Percentiles rank a stretch among this genome's conserved stretches.
These are phyloP conservation scores for Sporothrix protearum DNA, from an alignment of 2,329 filamentous ascomycete species.

Conservation along the genomic window DNA sequence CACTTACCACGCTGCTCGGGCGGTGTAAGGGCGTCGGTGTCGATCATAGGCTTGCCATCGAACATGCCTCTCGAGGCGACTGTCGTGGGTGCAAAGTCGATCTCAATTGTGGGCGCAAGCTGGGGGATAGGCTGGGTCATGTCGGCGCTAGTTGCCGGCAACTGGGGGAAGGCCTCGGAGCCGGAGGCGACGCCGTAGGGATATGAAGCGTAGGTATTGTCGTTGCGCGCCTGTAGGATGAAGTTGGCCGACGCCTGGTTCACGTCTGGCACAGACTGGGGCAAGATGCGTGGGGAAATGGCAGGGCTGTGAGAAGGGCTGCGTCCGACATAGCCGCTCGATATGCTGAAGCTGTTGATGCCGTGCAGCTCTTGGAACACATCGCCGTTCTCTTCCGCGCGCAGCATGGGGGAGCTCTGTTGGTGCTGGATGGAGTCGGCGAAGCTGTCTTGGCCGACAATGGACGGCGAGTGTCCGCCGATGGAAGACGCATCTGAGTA, in stretches of 20 bases:
- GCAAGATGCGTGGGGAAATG: constrained; percentile 59
- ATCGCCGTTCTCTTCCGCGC: constrained; percentile 61
- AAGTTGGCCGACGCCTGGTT: constrained; percentile 42
- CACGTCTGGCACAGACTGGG: constrained; percentile 54
- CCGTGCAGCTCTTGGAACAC: constrained; percentile 75
- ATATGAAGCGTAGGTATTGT: constrained; percentile 43
- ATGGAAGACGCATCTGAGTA: constrained; percentile 87
- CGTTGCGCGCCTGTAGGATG: constrained; percentile 42
- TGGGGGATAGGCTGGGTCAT: constrained; percentile 62
- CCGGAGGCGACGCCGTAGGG: constrained; percentile 41
- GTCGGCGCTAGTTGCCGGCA: constrained; percentile 53
- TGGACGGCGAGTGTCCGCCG: constrained; percentile 71
- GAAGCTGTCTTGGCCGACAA: constrained; percentile 74
- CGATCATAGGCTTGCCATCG: constrained; percentile 60
- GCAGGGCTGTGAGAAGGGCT: constrained; percentile 75
- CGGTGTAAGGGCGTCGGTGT: constrained; percentile 77
- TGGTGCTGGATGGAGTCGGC: constrained; percentile 71
- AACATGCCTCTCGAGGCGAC: constrained; percentile 59
- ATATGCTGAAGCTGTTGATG: constrained; percentile 77
- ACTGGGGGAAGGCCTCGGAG: constrained; percentile 51
- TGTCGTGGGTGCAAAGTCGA: constrained; percentile 80
- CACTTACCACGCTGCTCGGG: constrained; percentile 61
- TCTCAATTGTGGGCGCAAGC: constrained; percentile 94
- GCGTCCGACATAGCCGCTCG: constrained; percentile 62
- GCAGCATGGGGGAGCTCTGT: constrained; percentile 72